A percentile compares a stretch with the other conserved stretches of the same genome.
Evolutionary conservation across 371 early-diverging fungal species (phyloP).

Genomic region (Syncephalastrum monosporum): DNA sequence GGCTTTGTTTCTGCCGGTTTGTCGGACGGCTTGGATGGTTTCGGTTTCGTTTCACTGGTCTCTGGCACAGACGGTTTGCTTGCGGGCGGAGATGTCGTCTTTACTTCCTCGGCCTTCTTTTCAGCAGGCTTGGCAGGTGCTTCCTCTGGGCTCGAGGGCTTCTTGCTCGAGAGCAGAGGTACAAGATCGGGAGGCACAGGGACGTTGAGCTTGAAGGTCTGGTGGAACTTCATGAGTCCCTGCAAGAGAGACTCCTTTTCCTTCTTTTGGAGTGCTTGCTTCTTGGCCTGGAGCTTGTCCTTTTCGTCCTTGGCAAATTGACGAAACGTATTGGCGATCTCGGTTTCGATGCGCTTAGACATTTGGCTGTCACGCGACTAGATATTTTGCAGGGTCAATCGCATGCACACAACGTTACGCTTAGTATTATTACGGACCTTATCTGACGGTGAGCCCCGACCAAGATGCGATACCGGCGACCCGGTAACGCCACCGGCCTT

Average conservation of each 20-base stretch:
- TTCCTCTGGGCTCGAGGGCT: constrained; percentile 11
- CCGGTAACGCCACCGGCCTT: constrained; percentile 22
- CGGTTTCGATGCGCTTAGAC: constrained; percentile 51
- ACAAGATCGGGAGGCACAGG: constrained; percentile 78
- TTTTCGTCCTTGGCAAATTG: constrained; percentile 77
- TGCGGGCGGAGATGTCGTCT: not conserved
- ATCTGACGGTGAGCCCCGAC: not conserved
- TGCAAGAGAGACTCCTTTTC: constrained; percentile 77
- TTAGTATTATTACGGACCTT: constrained; percentile 12
- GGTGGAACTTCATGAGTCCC: constrained; percentile 79
- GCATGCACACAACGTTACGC: no score
- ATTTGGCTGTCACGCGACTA: constrained; percentile 22
- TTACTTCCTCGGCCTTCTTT: constrained; percentile 1
- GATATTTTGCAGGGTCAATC: not conserved
- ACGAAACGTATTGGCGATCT: constrained; percentile 63
- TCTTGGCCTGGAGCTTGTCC: constrained; percentile 76
- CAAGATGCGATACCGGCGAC: constrained; percentile 34
- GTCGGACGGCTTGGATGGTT: not conserved
- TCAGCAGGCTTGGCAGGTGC: constrained; percentile 10
- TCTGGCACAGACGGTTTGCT: constrained; percentile 1
- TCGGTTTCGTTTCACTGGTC: not conserved
- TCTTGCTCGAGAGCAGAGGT: constrained; percentile 63
- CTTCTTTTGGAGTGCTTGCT: constrained; percentile 69
- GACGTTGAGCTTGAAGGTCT: constrained; percentile 69
- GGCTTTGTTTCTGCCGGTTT: constrained; percentile 5